These are phyloP conservation scores for Grosmannia penicillata DNA, from an alignment of 2,329 filamentous ascomycete species.

Conservation along the genomic window DNA sequence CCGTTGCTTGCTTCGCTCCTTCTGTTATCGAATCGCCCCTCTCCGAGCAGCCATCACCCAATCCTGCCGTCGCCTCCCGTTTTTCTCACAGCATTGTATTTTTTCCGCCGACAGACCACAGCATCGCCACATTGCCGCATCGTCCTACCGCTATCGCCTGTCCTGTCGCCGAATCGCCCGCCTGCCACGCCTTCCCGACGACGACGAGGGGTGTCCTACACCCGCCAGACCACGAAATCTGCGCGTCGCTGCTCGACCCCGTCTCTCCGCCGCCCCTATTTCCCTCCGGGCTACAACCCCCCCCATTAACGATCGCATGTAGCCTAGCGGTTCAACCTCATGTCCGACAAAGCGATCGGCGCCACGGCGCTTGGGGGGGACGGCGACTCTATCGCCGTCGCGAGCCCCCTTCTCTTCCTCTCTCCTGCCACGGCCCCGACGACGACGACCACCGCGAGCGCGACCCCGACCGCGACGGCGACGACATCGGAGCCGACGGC, in stretches of 20 bases:
- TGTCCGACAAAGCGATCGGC: conserved; percentile 42
- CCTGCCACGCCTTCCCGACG: background rate
- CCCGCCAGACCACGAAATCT: conserved; percentile 1
- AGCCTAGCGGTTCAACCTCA: conserved; percentile 19
- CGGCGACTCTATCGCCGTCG: conserved; percentile 14
- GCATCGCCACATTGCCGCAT: too few species aligned
- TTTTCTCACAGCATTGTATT: conserved; percentile 2
- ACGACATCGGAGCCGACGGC: conserved; percentile 6
- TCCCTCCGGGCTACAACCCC: conserved; percentile 11
- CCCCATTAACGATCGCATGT: conserved; percentile 14
- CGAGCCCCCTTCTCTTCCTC: conserved; percentile 6
- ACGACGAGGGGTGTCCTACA: conserved; percentile 1
- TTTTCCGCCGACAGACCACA: conserved; percentile 1
- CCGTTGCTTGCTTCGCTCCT: too few species aligned
- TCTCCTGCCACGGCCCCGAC: conserved; percentile 1
- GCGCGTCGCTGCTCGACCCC: background rate
- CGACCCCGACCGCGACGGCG: conserved; percentile 10
- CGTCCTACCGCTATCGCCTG: too few species aligned
- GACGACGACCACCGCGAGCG: background rate
- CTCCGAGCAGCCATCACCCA: conserved; percentile 8
- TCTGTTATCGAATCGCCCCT: conserved; percentile 10
- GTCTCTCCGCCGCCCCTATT: conserved; percentile 1
- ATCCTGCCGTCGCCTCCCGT: conserved; percentile 2
- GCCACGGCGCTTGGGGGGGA: conserved; percentile 26
- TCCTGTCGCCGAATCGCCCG: conserved; percentile 1